Evolutionary conservation across 1,139 yeast species (phyloP), one percentile per base, ranked within the genome.

Genomic region (Torulaspora globosa): DNA sequence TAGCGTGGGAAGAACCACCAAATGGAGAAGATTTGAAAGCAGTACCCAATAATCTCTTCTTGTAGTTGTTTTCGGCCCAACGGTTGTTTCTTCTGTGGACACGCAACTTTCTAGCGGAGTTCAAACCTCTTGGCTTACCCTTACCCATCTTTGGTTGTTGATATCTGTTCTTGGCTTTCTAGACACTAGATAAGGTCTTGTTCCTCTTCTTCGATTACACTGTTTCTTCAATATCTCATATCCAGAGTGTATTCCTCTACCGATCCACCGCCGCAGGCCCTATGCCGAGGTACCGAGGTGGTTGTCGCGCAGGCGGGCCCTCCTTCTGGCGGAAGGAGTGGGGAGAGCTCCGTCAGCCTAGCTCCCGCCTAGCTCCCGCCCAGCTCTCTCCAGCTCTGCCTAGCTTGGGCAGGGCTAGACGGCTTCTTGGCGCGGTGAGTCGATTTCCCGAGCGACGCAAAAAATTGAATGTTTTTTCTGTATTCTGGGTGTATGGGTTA

Each of bases 1-100:
- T 92, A 72, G 98, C 99, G 88, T 94, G 98, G 69, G 98, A 94
- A 70, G 98, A 90, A 74, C 97, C 98, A 77, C 97, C 97, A 73
- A 94, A 92, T 76, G 98, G 99, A 70, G 98, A 92, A 60, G 96
- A 92, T 82, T 90, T 94, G 95, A 84, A 94, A 70, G 97, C 97
- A 67, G 98, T 92, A 69, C 98, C 98, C 73, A 94, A 82, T 73
- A 92, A 85, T 84, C 98, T 87, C 79, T 96, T 80, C 86, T 94
- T 94, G 82, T 88, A 94, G 70, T 89, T 78, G 74, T 83, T 83
- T 76, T 94, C 98, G 69, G 99, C 97, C 98, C 98, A 92, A 80
- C 96, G 92, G 89, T 92, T 92, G 84, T 90, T 90, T 79, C 98
- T 94, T 80, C 99, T 92, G 89, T 87, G 94, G 76, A 84, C 90